Base-by-base conservation (phyloP, 208 protist species). In the Strigomonas culicis region DNA sequence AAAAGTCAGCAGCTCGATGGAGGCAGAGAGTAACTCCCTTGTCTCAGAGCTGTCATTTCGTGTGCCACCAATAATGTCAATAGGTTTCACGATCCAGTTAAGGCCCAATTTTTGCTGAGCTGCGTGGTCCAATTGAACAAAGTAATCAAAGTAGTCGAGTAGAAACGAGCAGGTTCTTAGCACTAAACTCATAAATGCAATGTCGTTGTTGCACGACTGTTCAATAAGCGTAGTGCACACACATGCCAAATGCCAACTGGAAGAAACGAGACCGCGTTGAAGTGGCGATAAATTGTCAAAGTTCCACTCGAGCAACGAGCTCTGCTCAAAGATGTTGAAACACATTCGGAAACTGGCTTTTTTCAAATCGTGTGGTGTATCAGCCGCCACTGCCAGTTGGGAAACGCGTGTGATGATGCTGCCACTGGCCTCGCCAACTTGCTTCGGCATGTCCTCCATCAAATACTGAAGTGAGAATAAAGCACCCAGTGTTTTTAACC, bases 271-370 rank as follows among this genome's bases (percentile, higher is more conserved):
- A 15, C 90, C 90, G 24, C 78, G 63, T 63, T 95, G 90, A 32
- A 93, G 64, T 22, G 86, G 82, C 28, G 86, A 93, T 27, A 93
- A 67, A 13, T 70, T 68, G 7, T 87, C 82, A 6, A 95, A 82
- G 66, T 93, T 84, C 86, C 90, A 95, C 51, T 95, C 86, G 28
- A 95, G 74, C n/a, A 79, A 41, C 7, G 85, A 74, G n/a, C 77
- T 73, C 53, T 88, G 84, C 65, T 95, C 86, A 66, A 92, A 95
- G 34, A 86, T 79, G 51, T 90, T 90, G 65, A 76, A 92, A 59
- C 86, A 92, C 86, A 95, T 93, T 27, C 83, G 75, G 71, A 95
- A 95, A 22, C 77, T 87, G 41, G 90, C 86, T 58, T 92, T 93
- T 27, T 75, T 75, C 22, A 92, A 63, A 22, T 73, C 57, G 13